phyloP scores from a whole-genome alignment of 805 yeast species.

The Saccharomycopsis babjevae region DNA sequence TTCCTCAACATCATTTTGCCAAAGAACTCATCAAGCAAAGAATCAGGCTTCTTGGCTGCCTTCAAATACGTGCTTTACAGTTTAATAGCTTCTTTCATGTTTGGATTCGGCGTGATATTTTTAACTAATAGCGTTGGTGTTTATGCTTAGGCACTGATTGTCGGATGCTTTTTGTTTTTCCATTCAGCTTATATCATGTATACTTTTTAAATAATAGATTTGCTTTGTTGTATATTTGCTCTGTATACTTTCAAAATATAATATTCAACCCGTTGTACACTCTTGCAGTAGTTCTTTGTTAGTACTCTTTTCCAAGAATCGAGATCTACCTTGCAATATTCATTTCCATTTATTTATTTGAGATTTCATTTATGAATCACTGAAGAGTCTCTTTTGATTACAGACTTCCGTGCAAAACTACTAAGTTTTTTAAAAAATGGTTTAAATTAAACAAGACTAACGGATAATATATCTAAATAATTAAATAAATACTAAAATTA shows the following conservation, averaged over 20 bases:
- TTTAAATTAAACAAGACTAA: no score
- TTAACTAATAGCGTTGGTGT: conserved; percentile 15
- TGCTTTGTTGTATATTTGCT: background rate
- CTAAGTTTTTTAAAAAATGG: no score
- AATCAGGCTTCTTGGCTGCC: background rate
- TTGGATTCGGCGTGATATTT: conserved; percentile 16
- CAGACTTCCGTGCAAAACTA: no score
- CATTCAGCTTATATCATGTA: background rate
- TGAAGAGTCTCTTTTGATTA: no score
- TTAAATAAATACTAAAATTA: no score
- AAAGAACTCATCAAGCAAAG: background rate
- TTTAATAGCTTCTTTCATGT: conserved; percentile 9
- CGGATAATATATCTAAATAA: no score
- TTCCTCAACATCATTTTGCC: conserved; percentile 10
- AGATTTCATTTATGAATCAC: no score
- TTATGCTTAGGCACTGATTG: conserved; percentile 4
- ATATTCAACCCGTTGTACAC: no score
- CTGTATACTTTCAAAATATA: no score
- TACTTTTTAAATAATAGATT: background rate
- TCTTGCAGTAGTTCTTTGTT: no score
- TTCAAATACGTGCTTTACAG: conserved; percentile 9
- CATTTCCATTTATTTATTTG: no score
- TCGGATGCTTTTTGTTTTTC: background rate
- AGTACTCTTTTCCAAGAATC: no score
- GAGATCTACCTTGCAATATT: background rate